Evolutionary conservation across 2,329 filamentous ascomycete genomes (phyloP).

Genomic region (Colletotrichum viniferum): DNA sequence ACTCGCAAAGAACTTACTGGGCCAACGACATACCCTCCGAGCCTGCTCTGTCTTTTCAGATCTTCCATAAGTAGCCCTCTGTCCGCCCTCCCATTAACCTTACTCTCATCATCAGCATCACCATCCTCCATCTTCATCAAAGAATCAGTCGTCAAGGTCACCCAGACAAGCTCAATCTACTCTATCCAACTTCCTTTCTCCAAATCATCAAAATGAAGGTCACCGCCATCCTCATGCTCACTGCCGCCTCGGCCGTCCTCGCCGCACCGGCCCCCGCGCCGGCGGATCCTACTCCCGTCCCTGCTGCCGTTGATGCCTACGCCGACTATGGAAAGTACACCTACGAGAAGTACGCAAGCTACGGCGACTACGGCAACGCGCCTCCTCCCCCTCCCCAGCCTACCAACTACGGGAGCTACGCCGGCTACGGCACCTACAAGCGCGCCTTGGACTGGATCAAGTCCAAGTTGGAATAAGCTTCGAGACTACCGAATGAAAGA

Average conservation of each 20-base stretch:
- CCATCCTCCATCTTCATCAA: neutral
- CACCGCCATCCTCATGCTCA: conserved; percentile 28
- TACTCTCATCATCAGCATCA: neutral
- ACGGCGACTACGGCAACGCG: neutral
- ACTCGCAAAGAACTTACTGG: neutral
- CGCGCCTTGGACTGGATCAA: conserved; percentile 1
- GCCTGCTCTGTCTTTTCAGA: neutral
- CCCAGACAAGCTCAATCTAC: neutral
- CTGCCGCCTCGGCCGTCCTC: conserved; percentile 27
- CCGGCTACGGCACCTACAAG: conserved; percentile 14
- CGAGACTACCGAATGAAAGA: neutral
- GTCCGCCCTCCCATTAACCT: neutral
- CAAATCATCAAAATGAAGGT: conserved; percentile 32
- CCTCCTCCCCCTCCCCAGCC: neutral
- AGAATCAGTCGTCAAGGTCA: neutral
- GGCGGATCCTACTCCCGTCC: neutral
- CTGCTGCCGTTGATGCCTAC: neutral
- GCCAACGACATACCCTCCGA: neutral
- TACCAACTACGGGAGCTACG: conserved; percentile 8
- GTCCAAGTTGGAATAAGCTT: neutral
- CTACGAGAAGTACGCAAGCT: conserved; percentile 4
- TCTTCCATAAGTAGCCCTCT: conserved; percentile 8
- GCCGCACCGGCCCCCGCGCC: conserved; percentile 23
- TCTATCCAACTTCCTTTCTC: neutral
- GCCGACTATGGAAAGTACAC: conserved; percentile 15